phyloP scores from a whole-genome alignment of 305 asterid genomes.

The Fraxinus nigra region DNA sequence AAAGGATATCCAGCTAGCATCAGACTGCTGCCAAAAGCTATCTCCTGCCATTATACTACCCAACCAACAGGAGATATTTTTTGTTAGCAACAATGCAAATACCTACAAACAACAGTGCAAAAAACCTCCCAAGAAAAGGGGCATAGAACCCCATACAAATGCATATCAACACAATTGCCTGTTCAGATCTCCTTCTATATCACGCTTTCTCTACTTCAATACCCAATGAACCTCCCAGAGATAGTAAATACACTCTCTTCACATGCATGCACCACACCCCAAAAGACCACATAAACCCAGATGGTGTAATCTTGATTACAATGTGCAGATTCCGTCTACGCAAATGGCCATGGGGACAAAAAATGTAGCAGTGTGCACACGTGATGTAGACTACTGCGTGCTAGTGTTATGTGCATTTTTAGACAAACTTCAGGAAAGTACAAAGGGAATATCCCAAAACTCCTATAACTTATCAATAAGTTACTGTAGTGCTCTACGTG shows the following conservation, averaged over 20 bases:
- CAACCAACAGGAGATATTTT: not conserved
- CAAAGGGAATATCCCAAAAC: not conserved
- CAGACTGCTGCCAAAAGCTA: not conserved
- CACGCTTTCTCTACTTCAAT: not conserved
- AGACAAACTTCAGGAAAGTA: not conserved
- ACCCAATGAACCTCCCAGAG: not conserved
- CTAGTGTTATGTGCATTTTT: not conserved
- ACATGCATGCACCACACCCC: not conserved
- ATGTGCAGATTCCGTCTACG: not conserved
- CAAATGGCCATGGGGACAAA: not conserved
- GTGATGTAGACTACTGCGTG: not conserved
- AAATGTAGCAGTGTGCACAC: not conserved
- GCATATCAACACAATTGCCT: not conserved
- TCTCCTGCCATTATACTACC: not conserved
- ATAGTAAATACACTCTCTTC: not conserved
- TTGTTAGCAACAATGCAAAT: not conserved
- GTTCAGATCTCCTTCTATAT: not conserved
- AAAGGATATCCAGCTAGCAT: not conserved
- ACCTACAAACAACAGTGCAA: not conserved
- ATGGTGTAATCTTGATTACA: not conserved
- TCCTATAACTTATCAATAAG: not conserved
- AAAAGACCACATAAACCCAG: not conserved
- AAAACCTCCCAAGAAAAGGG: not conserved
- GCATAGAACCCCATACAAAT: not conserved
- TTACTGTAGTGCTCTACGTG: not conserved